Conservation (phyloP, 805 yeast species). For the Candida tammaniensis region DNA sequence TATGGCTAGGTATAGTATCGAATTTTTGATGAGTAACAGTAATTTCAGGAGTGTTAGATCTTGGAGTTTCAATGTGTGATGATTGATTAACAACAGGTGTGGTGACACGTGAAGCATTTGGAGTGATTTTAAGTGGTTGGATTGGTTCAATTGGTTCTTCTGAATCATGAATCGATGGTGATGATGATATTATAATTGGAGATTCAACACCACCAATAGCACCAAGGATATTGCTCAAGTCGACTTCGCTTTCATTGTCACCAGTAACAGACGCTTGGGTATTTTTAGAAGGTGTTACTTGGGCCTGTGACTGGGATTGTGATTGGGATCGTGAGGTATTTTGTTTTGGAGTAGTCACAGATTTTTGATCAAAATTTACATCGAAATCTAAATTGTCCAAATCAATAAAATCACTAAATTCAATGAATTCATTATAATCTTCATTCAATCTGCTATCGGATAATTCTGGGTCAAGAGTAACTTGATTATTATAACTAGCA, state of each 20-base stretch:
- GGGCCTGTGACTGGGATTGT: no score
- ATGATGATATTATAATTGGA: slow-evolving; percentile 13
- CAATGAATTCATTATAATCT: slow-evolving; percentile 30
- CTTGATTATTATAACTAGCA: no score
- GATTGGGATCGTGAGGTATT: no score
- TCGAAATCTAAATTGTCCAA: slow-evolving; percentile 23
- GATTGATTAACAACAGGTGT: background rate
- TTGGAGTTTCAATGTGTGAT: no score
- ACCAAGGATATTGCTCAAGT: no score
- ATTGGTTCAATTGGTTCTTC: slow-evolving; percentile 13
- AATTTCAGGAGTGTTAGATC: slow-evolving; percentile 10
- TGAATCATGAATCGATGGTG: slow-evolving; percentile 13
- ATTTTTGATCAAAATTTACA: no score
- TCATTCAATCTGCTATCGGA: slow-evolving; percentile 1
- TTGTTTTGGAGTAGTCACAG: no score
- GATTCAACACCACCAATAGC: slow-evolving; percentile 3
- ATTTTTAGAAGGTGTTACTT: no score
- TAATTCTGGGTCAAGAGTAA: no score
- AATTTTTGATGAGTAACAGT: slow-evolving; percentile 11
- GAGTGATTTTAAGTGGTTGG: slow-evolving; percentile 5
- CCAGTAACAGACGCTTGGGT: background rate
- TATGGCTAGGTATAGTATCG: background rate
- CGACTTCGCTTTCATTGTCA: background rate
- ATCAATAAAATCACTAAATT: slow-evolving; percentile 40
- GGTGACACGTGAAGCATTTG: slow-evolving; percentile 1